A percentile compares a stretch with the other conserved stretches of the same genome.
Conservation (phyloP, 495 filamentous ascomycete genomes). For the Trichoderma erinaceum region DNA sequence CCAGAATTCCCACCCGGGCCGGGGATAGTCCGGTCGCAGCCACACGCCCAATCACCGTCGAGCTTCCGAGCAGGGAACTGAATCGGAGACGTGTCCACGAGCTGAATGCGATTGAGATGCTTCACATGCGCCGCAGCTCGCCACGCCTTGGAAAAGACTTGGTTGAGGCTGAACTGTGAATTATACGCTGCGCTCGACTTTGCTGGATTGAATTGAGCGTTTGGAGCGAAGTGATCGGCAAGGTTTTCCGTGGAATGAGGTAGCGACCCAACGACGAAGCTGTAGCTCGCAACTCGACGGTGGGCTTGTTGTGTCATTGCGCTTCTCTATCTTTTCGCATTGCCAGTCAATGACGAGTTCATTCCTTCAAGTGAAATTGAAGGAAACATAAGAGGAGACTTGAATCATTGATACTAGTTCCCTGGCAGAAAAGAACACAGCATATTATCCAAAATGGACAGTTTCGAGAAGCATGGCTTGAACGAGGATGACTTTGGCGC, state of each 20-base stretch:
- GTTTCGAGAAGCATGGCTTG: slow-evolving; percentile 60
- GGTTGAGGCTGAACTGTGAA: background rate
- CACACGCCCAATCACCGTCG: background rate
- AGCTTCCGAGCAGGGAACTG: background rate
- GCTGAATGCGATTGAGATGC: background rate
- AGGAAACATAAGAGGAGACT: background rate
- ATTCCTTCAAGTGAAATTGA: background rate
- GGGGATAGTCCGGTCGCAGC: background rate
- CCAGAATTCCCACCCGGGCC: background rate
- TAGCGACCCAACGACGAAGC: background rate
- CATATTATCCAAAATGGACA: slow-evolving; percentile 41
- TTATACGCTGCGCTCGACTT: background rate
- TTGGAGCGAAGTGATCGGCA: background rate
- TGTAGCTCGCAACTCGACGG: background rate
- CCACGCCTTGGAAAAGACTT: slow-evolving; percentile 1
- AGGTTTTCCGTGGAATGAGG: background rate
- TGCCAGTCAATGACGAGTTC: background rate
- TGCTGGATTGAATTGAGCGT: background rate
- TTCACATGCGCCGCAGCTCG: slow-evolving; percentile 9
- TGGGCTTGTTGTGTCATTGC: background rate
- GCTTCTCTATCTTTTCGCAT: background rate
- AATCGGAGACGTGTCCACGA: slow-evolving; percentile 9
- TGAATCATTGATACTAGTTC: background rate
- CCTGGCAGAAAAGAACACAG: background rate
- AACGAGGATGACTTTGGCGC: slow-evolving; percentile 75